These are phyloP conservation scores for Podaxis sp. DNA, from an alignment of 768 basidiomycete genomes.

Conservation along the genomic window DNA sequence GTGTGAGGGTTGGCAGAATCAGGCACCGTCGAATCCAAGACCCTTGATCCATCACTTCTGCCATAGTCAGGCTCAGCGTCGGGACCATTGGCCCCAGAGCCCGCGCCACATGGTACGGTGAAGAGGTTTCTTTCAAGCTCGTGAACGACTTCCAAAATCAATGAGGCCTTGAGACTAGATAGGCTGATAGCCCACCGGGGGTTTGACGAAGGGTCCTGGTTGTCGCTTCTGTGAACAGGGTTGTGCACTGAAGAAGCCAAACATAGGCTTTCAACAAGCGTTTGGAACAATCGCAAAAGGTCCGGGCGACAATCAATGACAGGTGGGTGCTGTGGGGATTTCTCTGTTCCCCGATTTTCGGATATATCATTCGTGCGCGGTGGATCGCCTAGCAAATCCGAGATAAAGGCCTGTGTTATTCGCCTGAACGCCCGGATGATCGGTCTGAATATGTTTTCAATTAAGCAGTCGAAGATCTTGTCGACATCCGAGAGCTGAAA, in stretches of 20 bases:
- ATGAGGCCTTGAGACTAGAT: constrained; percentile 20
- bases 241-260: neutral
- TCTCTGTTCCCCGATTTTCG: neutral
- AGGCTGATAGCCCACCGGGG: constrained; percentile 5
- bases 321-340: neutral
- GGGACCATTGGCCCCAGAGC: neutral
- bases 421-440: constrained; percentile 4
- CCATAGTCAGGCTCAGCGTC: neutral
- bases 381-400: neutral
- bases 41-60: neutral
- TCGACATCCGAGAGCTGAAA: constrained; percentile 3
- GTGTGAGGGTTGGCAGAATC: constrained; percentile 8
- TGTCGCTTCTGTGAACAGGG: neutral
- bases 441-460: constrained; percentile 8
- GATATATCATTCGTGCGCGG: neutral
- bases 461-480: constrained; percentile 11
- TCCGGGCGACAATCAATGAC: constrained; percentile 9
- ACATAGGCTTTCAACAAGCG: neutral
- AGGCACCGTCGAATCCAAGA: neutral
- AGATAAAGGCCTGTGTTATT: neutral
- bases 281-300: constrained; percentile 10
- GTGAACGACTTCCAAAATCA: constrained; percentile 38
- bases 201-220: neutral
- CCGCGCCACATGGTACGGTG: neutral
- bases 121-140: constrained; percentile 36